Conservation (phyloP, 2,329 filamentous ascomycete species). For the Calonectria ilicicola region DNA sequence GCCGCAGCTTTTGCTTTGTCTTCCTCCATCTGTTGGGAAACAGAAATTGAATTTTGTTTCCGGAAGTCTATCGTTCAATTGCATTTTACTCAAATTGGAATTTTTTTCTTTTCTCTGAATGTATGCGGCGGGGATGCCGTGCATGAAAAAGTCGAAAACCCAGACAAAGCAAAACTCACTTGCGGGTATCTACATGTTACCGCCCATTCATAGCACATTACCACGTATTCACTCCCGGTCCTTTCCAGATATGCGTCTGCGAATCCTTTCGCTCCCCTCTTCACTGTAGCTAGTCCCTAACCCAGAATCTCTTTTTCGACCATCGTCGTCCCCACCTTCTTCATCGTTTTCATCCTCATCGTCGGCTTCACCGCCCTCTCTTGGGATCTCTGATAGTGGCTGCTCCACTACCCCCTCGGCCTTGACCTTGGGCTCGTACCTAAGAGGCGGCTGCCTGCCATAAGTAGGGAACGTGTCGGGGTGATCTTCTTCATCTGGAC, state of each 20-base stretch:
- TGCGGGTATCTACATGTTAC: constrained; percentile 2
- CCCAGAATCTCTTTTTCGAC: constrained; percentile 57
- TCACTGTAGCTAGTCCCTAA: constrained; percentile 67
- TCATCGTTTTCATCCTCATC: constrained; percentile 58
- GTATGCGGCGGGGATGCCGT: constrained; percentile 1
- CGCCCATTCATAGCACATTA: neutral
- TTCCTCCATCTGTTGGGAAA: neutral
- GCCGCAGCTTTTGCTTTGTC: neutral
- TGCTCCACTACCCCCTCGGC: constrained; percentile 46
- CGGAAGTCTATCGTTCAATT: neutral
- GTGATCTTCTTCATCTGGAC: constrained; percentile 53
- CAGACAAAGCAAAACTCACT: neutral
- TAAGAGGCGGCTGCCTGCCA: constrained; percentile 54
- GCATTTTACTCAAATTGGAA: neutral
- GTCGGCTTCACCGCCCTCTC: constrained; percentile 56
- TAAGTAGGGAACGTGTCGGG: constrained; percentile 59
- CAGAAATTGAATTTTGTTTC: neutral
- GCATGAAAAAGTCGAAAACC: neutral
- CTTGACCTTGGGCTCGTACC: constrained; percentile 54
- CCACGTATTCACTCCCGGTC: constrained; percentile 23
- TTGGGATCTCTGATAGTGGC: constrained; percentile 49
- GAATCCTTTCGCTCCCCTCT: constrained; percentile 46
- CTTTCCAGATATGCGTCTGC: constrained; percentile 46
- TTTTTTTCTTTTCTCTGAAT: neutral
- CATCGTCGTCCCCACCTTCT: constrained; percentile 41